Base-by-base conservation (phyloP, 1,284 basidiomycete species). In the Leucoagaricus sp. region DNA sequence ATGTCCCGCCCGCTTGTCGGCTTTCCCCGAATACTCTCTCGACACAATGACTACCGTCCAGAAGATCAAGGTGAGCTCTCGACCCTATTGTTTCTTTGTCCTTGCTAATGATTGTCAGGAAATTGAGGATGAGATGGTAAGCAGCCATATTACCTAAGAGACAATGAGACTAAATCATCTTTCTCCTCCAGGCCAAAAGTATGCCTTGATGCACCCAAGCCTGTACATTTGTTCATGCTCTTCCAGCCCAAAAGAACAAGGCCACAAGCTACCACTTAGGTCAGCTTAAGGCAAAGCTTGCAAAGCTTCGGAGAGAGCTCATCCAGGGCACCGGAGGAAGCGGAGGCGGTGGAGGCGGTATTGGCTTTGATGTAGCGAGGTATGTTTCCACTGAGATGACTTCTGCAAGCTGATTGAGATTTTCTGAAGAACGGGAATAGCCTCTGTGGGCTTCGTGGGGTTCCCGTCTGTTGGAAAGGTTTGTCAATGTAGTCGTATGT, bases 221-320 rank as follows among this genome's bases (percentile, higher is more conserved):
- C 33, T 54, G 50, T 45, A 56, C 25, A 50, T 42, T 45, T 40
- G 55, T 55, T 69, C 55, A 67, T 63, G 44, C 59, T 34, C 23
- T 53, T 58, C 49, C 69, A 87, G 94, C 94, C 65, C 91, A 98
- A 83, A 97, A 96, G 80, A 98, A 99, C 77, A 99, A 99, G 87
- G 89, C 89, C 73, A 92, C 89, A 62, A 90, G 91, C 76, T 97
- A 96, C 75, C 96, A 98, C 76, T 75, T 97, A 60, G 96, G 96
- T 56, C 94, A 98, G 75, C 87, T 98, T 69, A 98, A 98, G 75
- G 96, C 97, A 60, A 99, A 99, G 75, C 87, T 99, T 50, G 97
- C 97, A 51, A 99, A 99, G 73, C 87, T 99, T 48, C 85, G 94
- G 63, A 85, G 97, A 58, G 97, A 99, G 70, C 87, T 99, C 54